Base-by-base conservation (phyloP, 2,329 filamentous ascomycete species). In the Neonectria sp. region DNA sequence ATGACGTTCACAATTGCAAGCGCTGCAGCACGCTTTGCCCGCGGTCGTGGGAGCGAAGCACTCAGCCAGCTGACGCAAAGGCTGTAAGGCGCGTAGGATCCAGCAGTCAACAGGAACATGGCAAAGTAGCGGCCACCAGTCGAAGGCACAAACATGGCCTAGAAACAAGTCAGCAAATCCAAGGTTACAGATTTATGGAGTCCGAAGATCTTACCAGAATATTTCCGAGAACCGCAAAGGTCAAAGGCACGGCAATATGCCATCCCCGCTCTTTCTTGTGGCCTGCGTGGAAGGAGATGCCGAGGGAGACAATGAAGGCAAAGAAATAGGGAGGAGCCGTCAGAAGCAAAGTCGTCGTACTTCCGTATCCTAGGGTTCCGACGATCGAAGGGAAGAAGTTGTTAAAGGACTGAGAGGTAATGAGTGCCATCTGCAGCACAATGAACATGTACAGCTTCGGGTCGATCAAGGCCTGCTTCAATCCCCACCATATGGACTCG, bases 401-500 rank as follows among this genome's bases (percentile, higher is more conserved):
- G 0, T 84, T 85, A 55, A 84, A 83, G 21, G 86, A 65, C 21
- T 65, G 63, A 11, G 63, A 57, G 21, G 63, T 65, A 24, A 65
- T 65, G 57, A 65, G 63, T 1, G 63, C 63, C 63, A 65, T 65
- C 17, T 65, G 63, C 45, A 65, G 49, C 57, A 85, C 76, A 0
- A 84, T 83, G 11, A 86, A 79, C 72, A 86, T 86, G 65, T 84
- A 71, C 27, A 67, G 70, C 45, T 69, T 69, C 1, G 60, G 51
- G 31, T 81, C 76, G 66, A 84, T 85, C 1, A 83, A 81, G 2
- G 86, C 81, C 0, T 84, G 82, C 62, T 85, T 86, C 0, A 63
- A 85, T 80, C 65, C 81, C 63, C 63, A 62, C 57, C 52, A 66
- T 35, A 66, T 62, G 24, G 57, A 66, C 33, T 62, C 63, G n/a